phyloP scores from a whole-genome alignment of 1,139 yeast species.

The Zygosaccharomyces sapae region DNA sequence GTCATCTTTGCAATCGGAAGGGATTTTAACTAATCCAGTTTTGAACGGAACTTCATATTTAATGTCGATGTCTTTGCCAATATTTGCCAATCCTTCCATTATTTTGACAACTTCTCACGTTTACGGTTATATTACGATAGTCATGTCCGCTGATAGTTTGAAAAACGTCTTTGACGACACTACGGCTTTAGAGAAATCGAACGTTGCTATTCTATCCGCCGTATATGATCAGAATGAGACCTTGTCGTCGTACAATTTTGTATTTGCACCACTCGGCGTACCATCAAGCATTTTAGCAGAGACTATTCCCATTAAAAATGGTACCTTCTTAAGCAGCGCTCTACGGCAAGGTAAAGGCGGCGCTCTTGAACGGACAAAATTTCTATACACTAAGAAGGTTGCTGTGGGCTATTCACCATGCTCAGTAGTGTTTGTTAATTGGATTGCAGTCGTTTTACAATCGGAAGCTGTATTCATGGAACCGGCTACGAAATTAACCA shows the following conservation, averaged over 20 bases:
- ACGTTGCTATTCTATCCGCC: conserved; percentile 41
- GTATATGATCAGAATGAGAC: conserved; percentile 25
- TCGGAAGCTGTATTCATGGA: conserved; percentile 52
- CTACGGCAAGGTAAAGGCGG: conserved; percentile 43
- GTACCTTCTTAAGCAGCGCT: conserved; percentile 27
- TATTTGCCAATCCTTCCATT: conserved; percentile 71
- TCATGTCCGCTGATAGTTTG: conserved; percentile 56
- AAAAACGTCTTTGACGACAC: conserved; percentile 49
- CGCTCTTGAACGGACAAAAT: conserved; percentile 44
- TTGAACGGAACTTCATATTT: conserved; percentile 39
- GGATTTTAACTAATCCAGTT: conserved; percentile 59
- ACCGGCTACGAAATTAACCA: conserved; percentile 59
- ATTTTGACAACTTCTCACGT: conserved; percentile 54
- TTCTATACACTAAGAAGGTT: conserved; percentile 44
- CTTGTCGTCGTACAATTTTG: conserved; percentile 39
- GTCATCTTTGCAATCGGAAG: conserved; percentile 39
- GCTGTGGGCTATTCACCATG: conserved; percentile 73
- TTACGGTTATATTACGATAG: conserved; percentile 68
- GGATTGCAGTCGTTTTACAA: conserved; percentile 80
- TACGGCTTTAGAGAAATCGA: conserved; percentile 42
- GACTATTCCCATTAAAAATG: conserved; percentile 33
- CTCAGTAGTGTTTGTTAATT: conserved; percentile 46
- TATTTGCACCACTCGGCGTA: conserved; percentile 38
- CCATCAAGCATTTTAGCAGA: conserved; percentile 19
- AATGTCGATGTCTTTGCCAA: conserved; percentile 52